A percentile compares a stretch with the other conserved stretches of the same genome.
Conservation (phyloP, 805 yeast species). For the Suhomyces sp. region DNA sequence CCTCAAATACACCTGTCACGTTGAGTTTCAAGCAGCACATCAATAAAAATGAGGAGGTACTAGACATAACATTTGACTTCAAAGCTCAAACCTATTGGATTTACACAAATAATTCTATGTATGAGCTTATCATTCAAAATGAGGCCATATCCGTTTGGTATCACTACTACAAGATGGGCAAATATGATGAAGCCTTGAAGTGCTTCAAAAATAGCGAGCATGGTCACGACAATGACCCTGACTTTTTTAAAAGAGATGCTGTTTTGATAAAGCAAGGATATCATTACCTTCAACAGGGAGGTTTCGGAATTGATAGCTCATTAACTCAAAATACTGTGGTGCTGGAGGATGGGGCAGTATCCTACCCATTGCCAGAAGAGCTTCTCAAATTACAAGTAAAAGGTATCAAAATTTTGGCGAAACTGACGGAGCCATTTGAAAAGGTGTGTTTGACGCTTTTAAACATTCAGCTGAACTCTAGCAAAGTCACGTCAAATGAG, state of each 20-base stretch:
- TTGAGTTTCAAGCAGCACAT: slow-evolving; percentile 5
- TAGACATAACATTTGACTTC: slow-evolving; percentile 32
- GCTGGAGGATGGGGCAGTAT: background rate
- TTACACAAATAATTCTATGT: slow-evolving; percentile 56
- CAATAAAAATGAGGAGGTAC: slow-evolving; percentile 9
- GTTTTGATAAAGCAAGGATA: slow-evolving; percentile 57
- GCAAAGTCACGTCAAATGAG: background rate
- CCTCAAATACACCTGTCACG: slow-evolving; percentile 5
- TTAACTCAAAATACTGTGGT: slow-evolving; percentile 6
- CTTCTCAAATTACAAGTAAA: slow-evolving; percentile 35
- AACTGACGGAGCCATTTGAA: slow-evolving; percentile 66
- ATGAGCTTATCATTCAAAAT: slow-evolving; percentile 66
- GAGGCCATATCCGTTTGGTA: slow-evolving; percentile 78
- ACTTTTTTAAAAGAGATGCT: slow-evolving; percentile 33
- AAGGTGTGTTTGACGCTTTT: slow-evolving; percentile 56
- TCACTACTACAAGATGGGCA: slow-evolving; percentile 36
- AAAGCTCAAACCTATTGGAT: slow-evolving; percentile 67
- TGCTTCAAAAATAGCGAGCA: slow-evolving; percentile 5
- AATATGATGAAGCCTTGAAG: slow-evolving; percentile 33
- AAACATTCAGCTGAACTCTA: slow-evolving; percentile 8
- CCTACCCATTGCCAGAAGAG: slow-evolving; percentile 5
- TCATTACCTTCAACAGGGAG: slow-evolving; percentile 32
- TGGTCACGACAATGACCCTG: slow-evolving; percentile 1
- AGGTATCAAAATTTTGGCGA: slow-evolving; percentile 49
- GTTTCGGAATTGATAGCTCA: slow-evolving; percentile 27